A percentile compares a stretch with the other conserved stretches of the same genome.
phyloP scores from a whole-genome alignment of 352 stramenopile genomes.

The Phytophthora rubi region DNA sequence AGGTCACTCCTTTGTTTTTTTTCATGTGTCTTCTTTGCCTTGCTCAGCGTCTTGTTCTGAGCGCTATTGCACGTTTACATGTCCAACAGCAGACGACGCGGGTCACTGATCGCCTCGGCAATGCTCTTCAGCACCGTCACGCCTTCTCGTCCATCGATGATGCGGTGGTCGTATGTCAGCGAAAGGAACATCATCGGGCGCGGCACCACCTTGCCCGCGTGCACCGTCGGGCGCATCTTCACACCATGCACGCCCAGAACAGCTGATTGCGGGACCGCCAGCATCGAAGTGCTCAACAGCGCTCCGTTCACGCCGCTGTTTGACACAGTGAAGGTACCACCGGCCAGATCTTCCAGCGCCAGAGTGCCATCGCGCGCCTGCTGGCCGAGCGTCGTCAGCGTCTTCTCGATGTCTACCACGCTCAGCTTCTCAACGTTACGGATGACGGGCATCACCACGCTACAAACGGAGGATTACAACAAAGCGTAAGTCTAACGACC shows the following conservation, averaged over 20 bases:
- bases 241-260: conserved; percentile 99
- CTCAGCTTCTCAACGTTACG: conserved; percentile 97
- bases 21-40: neutral
- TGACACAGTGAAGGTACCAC: conserved; percentile 98
- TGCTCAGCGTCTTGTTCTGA: too few relatives aligned
- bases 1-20: conserved; percentile 16
- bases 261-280: conserved; percentile 97
- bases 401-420: conserved; percentile 97
- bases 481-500: conserved; percentile 5
- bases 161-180: conserved; percentile 99
- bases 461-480: conserved; percentile 26
- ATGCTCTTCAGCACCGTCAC: conserved; percentile 99
- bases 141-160: conserved; percentile 99
- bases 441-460: conserved; percentile 98
- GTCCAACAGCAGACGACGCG: conserved; percentile 91
- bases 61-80: conserved; percentile 49
- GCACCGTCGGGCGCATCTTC: conserved; percentile 95
- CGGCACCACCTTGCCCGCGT: conserved; percentile 94
- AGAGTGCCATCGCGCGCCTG: conserved; percentile 72
- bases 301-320: conserved; percentile 98
- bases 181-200: conserved; percentile 99
- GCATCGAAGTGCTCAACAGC: conserved; percentile 99
- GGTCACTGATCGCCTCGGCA: conserved; percentile 97
- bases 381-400: conserved; percentile 90
- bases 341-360: conserved; percentile 94